Evolutionary conservation across 2,329 filamentous ascomycete genomes (phyloP).

Genomic region (Xylariaceae sp.): DNA sequence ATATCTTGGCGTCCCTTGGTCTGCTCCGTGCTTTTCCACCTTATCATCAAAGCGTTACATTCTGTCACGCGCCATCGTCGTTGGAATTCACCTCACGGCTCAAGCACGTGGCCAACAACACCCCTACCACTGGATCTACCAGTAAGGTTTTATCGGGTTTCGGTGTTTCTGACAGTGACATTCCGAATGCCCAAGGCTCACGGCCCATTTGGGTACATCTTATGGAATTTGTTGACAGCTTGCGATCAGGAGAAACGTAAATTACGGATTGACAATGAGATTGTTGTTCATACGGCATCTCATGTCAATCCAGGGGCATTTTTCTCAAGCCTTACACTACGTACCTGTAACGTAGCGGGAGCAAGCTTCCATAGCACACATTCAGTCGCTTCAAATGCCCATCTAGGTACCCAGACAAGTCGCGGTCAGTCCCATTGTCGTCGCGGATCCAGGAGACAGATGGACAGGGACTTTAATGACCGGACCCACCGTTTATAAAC

Average conservation of each 20-base stretch:
- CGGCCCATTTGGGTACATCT: neutral
- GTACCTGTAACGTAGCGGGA: neutral
- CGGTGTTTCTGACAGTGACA: neutral
- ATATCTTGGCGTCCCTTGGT: neutral
- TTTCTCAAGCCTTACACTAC: neutral
- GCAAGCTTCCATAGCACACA: neutral
- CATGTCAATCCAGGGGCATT: neutral
- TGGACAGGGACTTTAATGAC: neutral
- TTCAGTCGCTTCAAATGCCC: neutral
- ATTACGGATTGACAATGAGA: neutral
- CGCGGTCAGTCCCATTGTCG: too few species aligned
- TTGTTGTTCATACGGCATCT: neutral
- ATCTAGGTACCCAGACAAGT: neutral
- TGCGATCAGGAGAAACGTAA: neutral
- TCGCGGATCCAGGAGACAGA: neutral
- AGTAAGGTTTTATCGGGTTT: neutral
- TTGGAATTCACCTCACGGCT: neutral
- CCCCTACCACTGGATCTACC: neutral
- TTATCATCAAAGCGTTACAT: neutral
- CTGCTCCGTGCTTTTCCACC: neutral
- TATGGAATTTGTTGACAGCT: neutral
- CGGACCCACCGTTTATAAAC: neutral
- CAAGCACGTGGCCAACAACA: neutral
- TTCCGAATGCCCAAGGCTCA: neutral
- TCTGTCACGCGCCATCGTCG: neutral